Evolutionary conservation across 2,329 filamentous ascomycete species (phyloP).

Genomic region (Arthroderma uncinatum): DNA sequence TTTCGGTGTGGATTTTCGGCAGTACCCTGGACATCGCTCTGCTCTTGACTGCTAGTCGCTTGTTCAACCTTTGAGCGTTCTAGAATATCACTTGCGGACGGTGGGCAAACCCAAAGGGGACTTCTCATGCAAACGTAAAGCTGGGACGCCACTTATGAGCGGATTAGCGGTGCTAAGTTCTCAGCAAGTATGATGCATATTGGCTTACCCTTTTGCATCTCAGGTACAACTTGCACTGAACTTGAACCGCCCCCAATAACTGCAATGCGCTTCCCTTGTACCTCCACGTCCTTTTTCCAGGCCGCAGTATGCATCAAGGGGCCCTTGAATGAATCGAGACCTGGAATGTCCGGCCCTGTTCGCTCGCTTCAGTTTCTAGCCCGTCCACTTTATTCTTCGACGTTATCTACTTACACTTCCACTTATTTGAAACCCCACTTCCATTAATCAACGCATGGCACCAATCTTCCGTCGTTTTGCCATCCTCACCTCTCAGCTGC

Average conservation of each 20-base stretch:
- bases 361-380: constrained; percentile 5
- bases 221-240: constrained; percentile 33
- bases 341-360: constrained; percentile 39
- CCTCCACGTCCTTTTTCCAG: constrained; percentile 31
- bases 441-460: constrained; percentile 29
- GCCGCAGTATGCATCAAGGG: constrained; percentile 35
- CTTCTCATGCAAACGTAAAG: not conserved
- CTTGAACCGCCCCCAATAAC: constrained; percentile 27
- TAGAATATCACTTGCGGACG: not conserved
- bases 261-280: constrained; percentile 20
- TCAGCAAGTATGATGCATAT: not conserved
- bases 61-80: not conserved
- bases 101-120: not conserved
- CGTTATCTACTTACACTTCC: not conserved
- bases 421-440: constrained; percentile 20
- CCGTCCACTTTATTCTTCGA: not conserved
- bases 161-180: not conserved
- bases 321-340: constrained; percentile 38
- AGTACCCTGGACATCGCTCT: not conserved
- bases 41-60: not conserved
- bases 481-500: no score
- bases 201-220: constrained; percentile 16
- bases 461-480: constrained; percentile 16
- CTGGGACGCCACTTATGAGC: not conserved
- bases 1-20: not conserved